These are phyloP conservation scores for Pseudocercospora eumusae DNA, from an alignment of 2,329 filamentous ascomycete species.

Conservation along the genomic window DNA sequence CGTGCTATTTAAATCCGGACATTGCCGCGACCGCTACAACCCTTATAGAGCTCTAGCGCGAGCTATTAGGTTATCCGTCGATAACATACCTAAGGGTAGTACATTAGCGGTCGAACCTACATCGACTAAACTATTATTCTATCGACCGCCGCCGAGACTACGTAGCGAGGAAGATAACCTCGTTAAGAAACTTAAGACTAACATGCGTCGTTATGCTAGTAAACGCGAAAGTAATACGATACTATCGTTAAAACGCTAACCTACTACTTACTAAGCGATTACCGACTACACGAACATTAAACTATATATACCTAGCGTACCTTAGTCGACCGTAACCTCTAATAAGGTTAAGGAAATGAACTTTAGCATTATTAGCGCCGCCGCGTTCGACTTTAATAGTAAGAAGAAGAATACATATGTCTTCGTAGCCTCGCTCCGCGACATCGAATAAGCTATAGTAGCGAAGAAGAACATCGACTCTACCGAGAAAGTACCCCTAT, in stretches of 20 bases:
- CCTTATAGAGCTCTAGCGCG: too few species aligned
- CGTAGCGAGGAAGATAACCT: too few species aligned
- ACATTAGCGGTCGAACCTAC: too few species aligned
- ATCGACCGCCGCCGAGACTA: too few species aligned
- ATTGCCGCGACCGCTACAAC: too few species aligned
- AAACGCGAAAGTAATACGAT: neutral
- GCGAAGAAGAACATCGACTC: neutral
- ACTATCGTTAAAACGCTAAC: too few species aligned
- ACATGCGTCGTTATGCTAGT: neutral
- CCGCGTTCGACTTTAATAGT: neutral
- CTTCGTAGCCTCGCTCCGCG: neutral
- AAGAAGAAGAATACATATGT: constrained; percentile 2
- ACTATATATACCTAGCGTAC: neutral
- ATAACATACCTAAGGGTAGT: too few species aligned
- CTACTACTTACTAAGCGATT: too few species aligned
- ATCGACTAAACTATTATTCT: too few species aligned
- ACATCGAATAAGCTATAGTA: neutral
- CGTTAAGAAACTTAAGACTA: neutral
- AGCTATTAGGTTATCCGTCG: too few species aligned
- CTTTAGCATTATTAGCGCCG: neutral
- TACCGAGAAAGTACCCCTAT: neutral
- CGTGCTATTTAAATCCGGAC: too few species aligned
- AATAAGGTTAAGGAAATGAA: neutral
- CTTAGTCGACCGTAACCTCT: neutral
- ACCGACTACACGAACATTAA: too few species aligned